phyloP scores from a whole-genome alignment of 2,329 filamentous ascomycete genomes.

The Colletotrichum liaoningense region DNA sequence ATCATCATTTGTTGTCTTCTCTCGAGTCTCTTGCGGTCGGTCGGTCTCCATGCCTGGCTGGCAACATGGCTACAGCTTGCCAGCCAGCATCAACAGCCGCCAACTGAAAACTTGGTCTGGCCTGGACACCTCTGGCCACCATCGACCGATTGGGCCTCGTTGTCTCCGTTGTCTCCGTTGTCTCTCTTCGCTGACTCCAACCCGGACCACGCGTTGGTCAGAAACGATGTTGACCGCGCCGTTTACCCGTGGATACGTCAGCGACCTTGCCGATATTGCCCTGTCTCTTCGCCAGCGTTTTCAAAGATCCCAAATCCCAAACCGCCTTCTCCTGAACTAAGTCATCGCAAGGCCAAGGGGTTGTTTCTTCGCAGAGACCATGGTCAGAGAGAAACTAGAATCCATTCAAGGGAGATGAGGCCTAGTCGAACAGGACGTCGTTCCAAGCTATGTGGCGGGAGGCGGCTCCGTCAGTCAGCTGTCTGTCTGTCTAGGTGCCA shows the following conservation, averaged over 20 bases:
- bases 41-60: not conserved
- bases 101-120: not conserved
- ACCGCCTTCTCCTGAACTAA: not conserved
- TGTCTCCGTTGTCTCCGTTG: not conserved
- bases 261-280: slow-evolving; percentile 13
- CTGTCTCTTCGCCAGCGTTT: not conserved
- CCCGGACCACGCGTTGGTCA: not conserved
- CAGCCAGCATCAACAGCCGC: slow-evolving; percentile 1
- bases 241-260: slow-evolving; percentile 24
- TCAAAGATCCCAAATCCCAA: not conserved
- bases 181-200: not conserved
- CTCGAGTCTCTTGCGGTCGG: too few relatives aligned
- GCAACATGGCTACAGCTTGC: not conserved
- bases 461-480: not conserved
- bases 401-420: not conserved
- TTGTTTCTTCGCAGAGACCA: not conserved
- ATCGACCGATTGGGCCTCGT: slow-evolving; percentile 22
- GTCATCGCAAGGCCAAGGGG: not conserved
- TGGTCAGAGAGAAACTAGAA: not conserved
- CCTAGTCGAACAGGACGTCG: not conserved
- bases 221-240: not conserved
- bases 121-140: slow-evolving; percentile 7
- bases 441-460: not conserved
- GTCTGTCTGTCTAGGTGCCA: not conserved
- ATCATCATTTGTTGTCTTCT: not conserved